A percentile compares a stretch with the other conserved stretches of the same genome.
phyloP scores from a whole-genome alignment of 176 grass and related monocot species.

The Luzula sylvatica region DNA sequence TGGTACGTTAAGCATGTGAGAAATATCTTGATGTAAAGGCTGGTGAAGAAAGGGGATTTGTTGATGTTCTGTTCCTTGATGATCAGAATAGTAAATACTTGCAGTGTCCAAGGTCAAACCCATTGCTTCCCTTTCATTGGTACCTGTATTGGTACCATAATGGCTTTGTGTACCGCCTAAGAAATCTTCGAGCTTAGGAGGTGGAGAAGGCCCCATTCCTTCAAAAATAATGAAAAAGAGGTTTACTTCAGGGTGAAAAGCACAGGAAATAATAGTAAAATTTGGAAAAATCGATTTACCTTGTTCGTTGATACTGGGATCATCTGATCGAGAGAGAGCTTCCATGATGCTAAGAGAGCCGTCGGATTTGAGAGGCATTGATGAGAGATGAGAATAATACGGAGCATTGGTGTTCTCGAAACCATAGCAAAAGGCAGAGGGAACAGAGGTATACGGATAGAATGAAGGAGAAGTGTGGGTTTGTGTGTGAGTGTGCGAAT shows the following conservation, averaged over 20 bases:
- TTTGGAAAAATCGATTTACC: background rate
- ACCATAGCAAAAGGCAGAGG: conserved; percentile 24
- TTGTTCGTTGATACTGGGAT: conserved; percentile 22
- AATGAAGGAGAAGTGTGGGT: conserved; percentile 39
- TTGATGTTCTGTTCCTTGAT: conserved; percentile 21
- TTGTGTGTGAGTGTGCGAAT: conserved; percentile 27
- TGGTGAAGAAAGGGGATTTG: conserved; percentile 32
- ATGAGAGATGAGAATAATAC: conserved; percentile 59
- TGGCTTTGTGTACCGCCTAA: conserved; percentile 56
- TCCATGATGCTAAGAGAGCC: conserved; percentile 84
- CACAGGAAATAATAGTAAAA: background rate
- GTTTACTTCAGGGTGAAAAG: background rate
- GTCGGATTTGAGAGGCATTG: conserved; percentile 78
- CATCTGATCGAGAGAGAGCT: conserved; percentile 40
- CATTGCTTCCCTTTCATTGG: conserved; percentile 48
- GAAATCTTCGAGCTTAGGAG: conserved; percentile 95
- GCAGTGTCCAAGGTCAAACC: conserved; percentile 56
- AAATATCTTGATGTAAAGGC: conserved; percentile 31
- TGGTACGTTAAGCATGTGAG: conserved; percentile 23
- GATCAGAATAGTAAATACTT: conserved; percentile 53
- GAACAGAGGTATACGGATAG: conserved; percentile 22
- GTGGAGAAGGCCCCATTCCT: conserved; percentile 55
- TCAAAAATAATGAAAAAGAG: background rate
- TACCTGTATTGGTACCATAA: conserved; percentile 13
- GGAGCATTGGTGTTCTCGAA: conserved; percentile 20